Percentiles rank a stretch among this genome's conserved stretches.
These are phyloP conservation scores for Penicillium lividum DNA, from an alignment of 495 filamentous ascomycete species.

Conservation along the genomic window DNA sequence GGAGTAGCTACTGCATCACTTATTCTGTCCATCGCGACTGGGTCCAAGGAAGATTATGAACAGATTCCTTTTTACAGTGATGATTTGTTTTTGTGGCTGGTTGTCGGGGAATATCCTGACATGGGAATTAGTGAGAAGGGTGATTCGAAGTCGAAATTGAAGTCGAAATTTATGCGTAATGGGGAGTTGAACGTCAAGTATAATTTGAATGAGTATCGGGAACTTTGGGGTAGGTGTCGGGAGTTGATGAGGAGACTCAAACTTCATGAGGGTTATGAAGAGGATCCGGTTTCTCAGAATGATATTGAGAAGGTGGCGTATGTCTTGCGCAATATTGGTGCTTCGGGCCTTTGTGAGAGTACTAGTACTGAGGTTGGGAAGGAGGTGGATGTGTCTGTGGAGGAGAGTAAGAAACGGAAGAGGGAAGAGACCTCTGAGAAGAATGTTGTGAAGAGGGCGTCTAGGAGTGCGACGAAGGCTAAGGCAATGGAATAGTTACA, in stretches of 20 bases:
- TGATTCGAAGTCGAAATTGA: constrained; percentile 19
- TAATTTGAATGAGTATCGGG: constrained; percentile 61
- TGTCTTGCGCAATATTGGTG: constrained; percentile 45
- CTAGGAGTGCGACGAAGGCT: constrained; percentile 5
- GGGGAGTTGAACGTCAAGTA: constrained; percentile 62
- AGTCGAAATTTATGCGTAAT: constrained; percentile 30
- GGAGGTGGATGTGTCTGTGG: background rate
- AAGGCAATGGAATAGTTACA: background rate
- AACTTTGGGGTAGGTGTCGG: constrained; percentile 48
- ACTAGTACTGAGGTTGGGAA: background rate
- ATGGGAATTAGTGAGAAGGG: background rate
- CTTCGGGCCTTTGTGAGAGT: constrained; percentile 25
- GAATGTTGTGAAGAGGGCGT: background rate
- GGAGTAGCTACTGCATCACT: constrained; percentile 75
- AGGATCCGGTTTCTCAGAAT: constrained; percentile 44
- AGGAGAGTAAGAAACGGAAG: constrained; percentile 6
- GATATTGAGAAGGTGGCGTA: constrained; percentile 72
- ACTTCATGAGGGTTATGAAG: constrained; percentile 2
- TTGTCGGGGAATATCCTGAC: constrained; percentile 29
- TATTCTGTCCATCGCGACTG: constrained; percentile 62
- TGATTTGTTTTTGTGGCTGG: constrained; percentile 70
- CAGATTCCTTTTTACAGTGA: constrained; percentile 75
- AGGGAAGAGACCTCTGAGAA: background rate
- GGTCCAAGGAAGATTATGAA: constrained; percentile 15
- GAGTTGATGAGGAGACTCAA: constrained; percentile 49